These are phyloP conservation scores for Xylariaceae sp. DNA, from an alignment of 2,329 filamentous ascomycete species.

Conservation along the genomic window DNA sequence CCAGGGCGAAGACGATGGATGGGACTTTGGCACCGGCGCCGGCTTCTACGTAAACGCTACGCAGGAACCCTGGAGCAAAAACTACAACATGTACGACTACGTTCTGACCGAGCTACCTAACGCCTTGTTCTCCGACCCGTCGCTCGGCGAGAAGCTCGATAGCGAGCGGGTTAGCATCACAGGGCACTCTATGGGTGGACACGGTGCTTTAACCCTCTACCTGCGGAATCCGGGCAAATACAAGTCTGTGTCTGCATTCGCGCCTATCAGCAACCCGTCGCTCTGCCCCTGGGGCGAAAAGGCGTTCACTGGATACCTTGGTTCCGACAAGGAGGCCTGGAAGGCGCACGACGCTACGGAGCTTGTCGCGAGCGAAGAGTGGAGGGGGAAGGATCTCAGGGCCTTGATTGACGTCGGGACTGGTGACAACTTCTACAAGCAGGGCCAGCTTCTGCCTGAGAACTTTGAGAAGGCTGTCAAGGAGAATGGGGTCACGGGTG, in stretches of 20 bases:
- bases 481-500: slow-evolving; percentile 67
- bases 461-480: slow-evolving; percentile 81
- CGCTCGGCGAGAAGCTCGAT: slow-evolving; percentile 69
- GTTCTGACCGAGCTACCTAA: slow-evolving; percentile 83
- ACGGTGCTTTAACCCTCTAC: slow-evolving; percentile 89
- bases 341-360: slow-evolving; percentile 90
- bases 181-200: slow-evolving; percentile 96
- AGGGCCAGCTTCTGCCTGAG: slow-evolving; percentile 87
- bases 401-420: slow-evolving; percentile 90
- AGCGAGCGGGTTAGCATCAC: slow-evolving; percentile 71
- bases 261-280: slow-evolving; percentile 83
- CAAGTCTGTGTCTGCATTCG: slow-evolving; percentile 84
- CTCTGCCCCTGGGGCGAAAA: slow-evolving; percentile 93
- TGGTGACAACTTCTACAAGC: slow-evolving; percentile 94
- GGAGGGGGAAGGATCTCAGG: slow-evolving; percentile 61
- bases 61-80: slow-evolving; percentile 65
- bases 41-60: slow-evolving; percentile 94
- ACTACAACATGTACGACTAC: slow-evolving; percentile 96
- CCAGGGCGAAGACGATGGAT: slow-evolving; percentile 80
- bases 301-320: slow-evolving; percentile 89
- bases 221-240: slow-evolving; percentile 89
- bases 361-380: slow-evolving; percentile 69
- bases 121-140: slow-evolving; percentile 61
- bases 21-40: slow-evolving; percentile 88
- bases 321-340: slow-evolving; percentile 74